Percentiles rank a stretch among this genome's conserved stretches.
phyloP scores from a whole-genome alignment of 768 basidiomycete species.

The Lactifluus piperatus region DNA sequence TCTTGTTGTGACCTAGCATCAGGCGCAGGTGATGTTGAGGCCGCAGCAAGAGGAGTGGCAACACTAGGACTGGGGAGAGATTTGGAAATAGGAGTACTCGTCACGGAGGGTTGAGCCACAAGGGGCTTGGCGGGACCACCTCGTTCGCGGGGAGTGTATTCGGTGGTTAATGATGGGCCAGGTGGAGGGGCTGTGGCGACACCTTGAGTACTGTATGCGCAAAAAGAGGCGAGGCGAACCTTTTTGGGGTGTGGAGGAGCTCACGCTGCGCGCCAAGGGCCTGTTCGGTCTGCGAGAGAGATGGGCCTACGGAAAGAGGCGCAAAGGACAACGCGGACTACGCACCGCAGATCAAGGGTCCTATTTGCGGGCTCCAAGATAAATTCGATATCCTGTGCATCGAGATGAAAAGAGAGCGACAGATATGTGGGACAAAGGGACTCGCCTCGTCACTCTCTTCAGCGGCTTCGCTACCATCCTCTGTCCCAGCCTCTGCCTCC shows the following conservation, averaged over 20 bases:
- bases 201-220: neutral
- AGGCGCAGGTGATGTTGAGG: neutral
- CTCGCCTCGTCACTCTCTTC: constrained; percentile 34
- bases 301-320: neutral
- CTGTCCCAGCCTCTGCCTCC: constrained; percentile 29
- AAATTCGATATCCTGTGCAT: constrained; percentile 72
- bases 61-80: constrained; percentile 15
- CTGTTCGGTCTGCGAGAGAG: constrained; percentile 29
- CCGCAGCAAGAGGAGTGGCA: constrained; percentile 14
- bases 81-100: constrained; percentile 12
- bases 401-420: neutral
- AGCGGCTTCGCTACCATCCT: constrained; percentile 34
- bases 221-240: constrained; percentile 18
- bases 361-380: constrained; percentile 75
- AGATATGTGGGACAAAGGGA: constrained; percentile 35
- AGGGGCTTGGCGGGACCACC: constrained; percentile 36
- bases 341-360: constrained; percentile 68
- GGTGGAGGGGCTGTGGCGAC: constrained; percentile 36
- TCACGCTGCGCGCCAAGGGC: constrained; percentile 26
- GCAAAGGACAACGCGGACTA: neutral
- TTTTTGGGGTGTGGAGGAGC: constrained; percentile 25
- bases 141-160: constrained; percentile 70
- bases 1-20: constrained; percentile 24
- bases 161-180: constrained; percentile 64
- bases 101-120: constrained; percentile 23